Evolutionary conservation across 2,329 filamentous ascomycete species (phyloP).

Genomic region (Phaeosphaeriaceae sp.): DNA sequence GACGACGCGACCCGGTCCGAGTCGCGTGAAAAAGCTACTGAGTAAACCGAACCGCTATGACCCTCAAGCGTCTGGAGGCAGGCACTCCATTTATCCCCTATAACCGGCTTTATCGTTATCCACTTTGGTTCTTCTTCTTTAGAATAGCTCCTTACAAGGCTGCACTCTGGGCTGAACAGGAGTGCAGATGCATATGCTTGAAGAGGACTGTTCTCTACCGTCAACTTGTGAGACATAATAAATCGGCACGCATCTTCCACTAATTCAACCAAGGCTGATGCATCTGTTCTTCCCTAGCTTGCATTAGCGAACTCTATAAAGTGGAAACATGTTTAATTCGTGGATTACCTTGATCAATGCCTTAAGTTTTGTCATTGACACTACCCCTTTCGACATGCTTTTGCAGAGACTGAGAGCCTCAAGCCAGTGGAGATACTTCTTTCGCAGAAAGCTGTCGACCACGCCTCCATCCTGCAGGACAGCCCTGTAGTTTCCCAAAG

Average conservation of each 20-base stretch:
- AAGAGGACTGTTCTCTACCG: slow-evolving; percentile 24
- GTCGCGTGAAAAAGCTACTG: too few species aligned
- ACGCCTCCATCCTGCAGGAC: neutral
- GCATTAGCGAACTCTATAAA: neutral
- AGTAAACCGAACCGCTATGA: too few species aligned
- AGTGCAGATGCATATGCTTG: slow-evolving; percentile 30
- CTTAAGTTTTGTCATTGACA: slow-evolving; percentile 1
- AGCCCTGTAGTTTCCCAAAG: neutral
- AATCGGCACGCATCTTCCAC: slow-evolving; percentile 22
- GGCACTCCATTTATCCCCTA: neutral
- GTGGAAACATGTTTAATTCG: neutral
- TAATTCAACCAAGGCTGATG: neutral
- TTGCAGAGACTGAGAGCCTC: slow-evolving; percentile 5
- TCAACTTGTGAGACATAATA: slow-evolving; percentile 3
- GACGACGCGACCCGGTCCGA: too few species aligned
- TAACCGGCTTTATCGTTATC: slow-evolving; percentile 13
- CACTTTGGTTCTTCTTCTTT: slow-evolving; percentile 17
- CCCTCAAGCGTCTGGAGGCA: neutral
- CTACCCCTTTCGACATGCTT: neutral
- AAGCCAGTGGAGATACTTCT: neutral
- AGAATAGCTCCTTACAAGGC: slow-evolving; percentile 13
- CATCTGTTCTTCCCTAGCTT: neutral
- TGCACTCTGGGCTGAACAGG: slow-evolving; percentile 21
- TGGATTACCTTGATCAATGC: slow-evolving; percentile 3
- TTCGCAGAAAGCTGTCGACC: neutral